phyloP scores from a whole-genome alignment of 257 asterid species.

The Avicennia marina region DNA sequence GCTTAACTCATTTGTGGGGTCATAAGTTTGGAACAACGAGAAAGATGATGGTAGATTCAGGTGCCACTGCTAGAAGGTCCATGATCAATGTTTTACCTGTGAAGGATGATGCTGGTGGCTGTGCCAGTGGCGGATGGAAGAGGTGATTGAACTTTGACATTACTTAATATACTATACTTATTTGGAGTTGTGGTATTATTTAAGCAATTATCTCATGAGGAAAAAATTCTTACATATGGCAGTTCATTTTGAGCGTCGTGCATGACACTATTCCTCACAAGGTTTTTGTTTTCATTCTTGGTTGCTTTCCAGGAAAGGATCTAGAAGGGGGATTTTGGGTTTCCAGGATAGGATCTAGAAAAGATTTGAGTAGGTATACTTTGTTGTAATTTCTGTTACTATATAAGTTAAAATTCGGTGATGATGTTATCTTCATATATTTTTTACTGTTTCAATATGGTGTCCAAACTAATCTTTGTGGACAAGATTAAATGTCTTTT shows the following conservation, averaged over 20 bases:
- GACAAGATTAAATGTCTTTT: no score
- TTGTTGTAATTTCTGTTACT: background rate
- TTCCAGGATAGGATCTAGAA: background rate
- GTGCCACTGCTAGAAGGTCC: constrained; percentile 57
- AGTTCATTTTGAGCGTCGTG: constrained; percentile 5
- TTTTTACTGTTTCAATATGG: no score
- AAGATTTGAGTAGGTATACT: constrained; percentile 3
- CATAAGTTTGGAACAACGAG: constrained; percentile 27
- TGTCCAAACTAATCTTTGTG: no score
- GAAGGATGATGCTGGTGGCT: constrained; percentile 75
- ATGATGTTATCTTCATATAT: no score
- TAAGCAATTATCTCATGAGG: background rate
- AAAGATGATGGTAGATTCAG: constrained; percentile 88
- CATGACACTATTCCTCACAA: constrained; percentile 1
- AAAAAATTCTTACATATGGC: background rate
- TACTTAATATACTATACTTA: background rate
- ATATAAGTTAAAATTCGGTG: constrained; percentile 5
- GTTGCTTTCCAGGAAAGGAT: no score
- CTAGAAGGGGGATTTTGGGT: no score
- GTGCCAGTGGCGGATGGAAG: constrained; percentile 89
- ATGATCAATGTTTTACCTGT: constrained; percentile 38
- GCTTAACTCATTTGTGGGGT: constrained; percentile 34
- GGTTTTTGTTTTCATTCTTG: constrained; percentile 7
- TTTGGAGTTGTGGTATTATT: background rate
- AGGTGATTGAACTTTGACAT: constrained; percentile 52